Conservation (phyloP, 176 grass and related monocot genomes). For the Poa annua region DNA sequence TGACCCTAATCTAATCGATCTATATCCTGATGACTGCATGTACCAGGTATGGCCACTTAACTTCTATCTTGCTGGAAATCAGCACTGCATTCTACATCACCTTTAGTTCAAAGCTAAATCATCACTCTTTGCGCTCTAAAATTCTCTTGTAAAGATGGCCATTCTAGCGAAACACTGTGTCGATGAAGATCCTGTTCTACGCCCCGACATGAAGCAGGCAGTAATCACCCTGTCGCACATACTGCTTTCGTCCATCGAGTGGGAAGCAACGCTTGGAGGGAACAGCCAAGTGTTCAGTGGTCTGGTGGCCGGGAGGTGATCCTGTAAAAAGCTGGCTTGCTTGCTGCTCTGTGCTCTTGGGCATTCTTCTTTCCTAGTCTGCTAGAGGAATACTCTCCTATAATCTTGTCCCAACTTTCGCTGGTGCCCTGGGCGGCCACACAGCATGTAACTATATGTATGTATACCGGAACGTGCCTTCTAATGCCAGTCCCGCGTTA, state of each 20-base stretch:
- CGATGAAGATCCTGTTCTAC: slow-evolving; percentile 89
- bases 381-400: background rate
- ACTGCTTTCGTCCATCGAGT: slow-evolving; percentile 90
- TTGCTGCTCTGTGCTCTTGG: slow-evolving; percentile 27
- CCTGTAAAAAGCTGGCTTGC: slow-evolving; percentile 6
- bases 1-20: slow-evolving; percentile 77
- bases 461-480: slow-evolving; percentile 38
- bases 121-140: background rate
- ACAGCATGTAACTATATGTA: slow-evolving; percentile 43
- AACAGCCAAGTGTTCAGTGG: slow-evolving; percentile 98
- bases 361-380: slow-evolving; percentile 3
- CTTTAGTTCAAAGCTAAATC: slow-evolving; percentile 20
- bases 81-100: slow-evolving; percentile 14
- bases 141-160: slow-evolving; percentile 65
- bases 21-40: slow-evolving; percentile 90
- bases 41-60: slow-evolving; percentile 66
- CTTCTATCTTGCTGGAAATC: background rate
- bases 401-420: slow-evolving; percentile 9
- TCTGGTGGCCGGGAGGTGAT: slow-evolving; percentile 93
- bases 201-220: slow-evolving; percentile 97
- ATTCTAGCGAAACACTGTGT: slow-evolving; percentile 89
- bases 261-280: slow-evolving; percentile 84
- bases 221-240: slow-evolving; percentile 97
- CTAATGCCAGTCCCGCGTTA: slow-evolving; percentile 18
- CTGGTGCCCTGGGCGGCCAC: too few relatives aligned